These are phyloP conservation scores for Lunasporangiospora selenospora DNA, from an alignment of 192 early-diverging fungal species.

Conservation along the genomic window DNA sequence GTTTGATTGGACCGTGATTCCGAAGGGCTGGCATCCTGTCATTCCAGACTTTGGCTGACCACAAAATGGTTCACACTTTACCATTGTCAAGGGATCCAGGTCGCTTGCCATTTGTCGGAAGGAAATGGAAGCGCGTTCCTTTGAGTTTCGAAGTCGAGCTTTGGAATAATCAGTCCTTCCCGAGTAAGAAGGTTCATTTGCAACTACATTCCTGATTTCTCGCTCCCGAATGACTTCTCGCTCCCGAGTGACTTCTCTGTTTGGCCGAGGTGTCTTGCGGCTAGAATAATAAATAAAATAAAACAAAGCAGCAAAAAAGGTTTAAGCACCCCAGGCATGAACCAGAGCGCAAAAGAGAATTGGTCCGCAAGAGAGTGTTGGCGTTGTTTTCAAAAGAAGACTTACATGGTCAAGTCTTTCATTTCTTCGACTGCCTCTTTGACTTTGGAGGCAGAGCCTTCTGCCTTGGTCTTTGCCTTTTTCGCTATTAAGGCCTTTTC, in stretches of 20 bases:
- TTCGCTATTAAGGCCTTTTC: slow-evolving; percentile 32
- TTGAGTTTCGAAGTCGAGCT: slow-evolving; percentile 53
- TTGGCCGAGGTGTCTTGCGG: slow-evolving; percentile 21
- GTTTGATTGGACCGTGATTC: slow-evolving; percentile 72
- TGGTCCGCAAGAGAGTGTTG: too few relatives aligned
- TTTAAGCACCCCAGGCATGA: not conserved
- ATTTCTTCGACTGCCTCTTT: slow-evolving; percentile 24
- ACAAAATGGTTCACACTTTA: slow-evolving; percentile 80
- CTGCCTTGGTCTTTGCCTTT: slow-evolving; percentile 5
- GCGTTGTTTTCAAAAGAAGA: not conserved
- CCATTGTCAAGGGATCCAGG: slow-evolving; percentile 80
- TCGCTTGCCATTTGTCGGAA: slow-evolving; percentile 53
- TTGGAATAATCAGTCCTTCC: slow-evolving; percentile 64
- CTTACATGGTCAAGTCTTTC: slow-evolving; percentile 38
- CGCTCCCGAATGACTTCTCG: not conserved
- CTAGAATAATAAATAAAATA: slow-evolving; percentile 10
- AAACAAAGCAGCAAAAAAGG: not conserved
- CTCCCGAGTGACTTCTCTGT: slow-evolving; percentile 12
- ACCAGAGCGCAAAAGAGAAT: too few relatives aligned
- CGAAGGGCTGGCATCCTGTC: slow-evolving; percentile 82
- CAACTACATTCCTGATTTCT: slow-evolving; percentile 20
- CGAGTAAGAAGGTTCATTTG: slow-evolving; percentile 41
- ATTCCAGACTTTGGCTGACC: slow-evolving; percentile 70
- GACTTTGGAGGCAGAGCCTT: not conserved
- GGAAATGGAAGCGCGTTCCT: slow-evolving; percentile 50